Evolutionary conservation across 2,329 filamentous ascomycete species (phyloP), one percentile per base, ranked within the genome.

Genomic region (Nigrospora oryzae): DNA sequence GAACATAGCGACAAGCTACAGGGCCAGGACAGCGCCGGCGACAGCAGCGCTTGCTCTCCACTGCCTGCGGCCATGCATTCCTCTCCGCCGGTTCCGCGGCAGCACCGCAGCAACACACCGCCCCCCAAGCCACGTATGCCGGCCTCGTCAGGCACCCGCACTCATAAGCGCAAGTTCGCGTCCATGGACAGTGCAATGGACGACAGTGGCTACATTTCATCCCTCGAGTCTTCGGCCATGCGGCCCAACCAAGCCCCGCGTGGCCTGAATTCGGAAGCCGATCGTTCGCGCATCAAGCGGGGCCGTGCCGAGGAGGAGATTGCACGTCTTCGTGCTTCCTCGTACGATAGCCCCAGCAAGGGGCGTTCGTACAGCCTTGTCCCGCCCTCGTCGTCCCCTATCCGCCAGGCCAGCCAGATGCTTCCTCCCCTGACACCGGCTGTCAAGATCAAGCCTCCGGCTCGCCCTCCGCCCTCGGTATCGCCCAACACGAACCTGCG

Each of bases 121-220:
- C 88, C 89, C 31, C 83, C 85, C 19, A 74, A 77, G 41, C 75
- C 75, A 35, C 75, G 77, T 46, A 74, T 79, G 39, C 69, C 74
- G 34, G 68, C 74, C 35, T 83, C 83, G 16, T 86, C 86, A n/a
- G 75, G 75, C 37, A 68, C 72, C 42, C 81, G 80, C 42, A 78
- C 81, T 35, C 82, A 84, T 53, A 88, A 87, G 66, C 83, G 86
- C 53, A 91, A 89, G 63, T 80, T 86, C 56, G 78, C 79, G 30
- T 84, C 85, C 12, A 84, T 94, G 71, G 88, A 86, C 42, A 54
- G 55, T 15, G 53, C 56, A 13, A 38, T 59, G 32, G 59, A 79
- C 57, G 93, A 98, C 64, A 97, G 91, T 61, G 93, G 93, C 36
- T 98, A 97, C 65, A 95, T 95, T 61, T 97, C 93, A 2, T 96